Evolutionary conservation across 1,284 basidiomycete species (phyloP).

Genomic region (Omphalotus olearius): DNA sequence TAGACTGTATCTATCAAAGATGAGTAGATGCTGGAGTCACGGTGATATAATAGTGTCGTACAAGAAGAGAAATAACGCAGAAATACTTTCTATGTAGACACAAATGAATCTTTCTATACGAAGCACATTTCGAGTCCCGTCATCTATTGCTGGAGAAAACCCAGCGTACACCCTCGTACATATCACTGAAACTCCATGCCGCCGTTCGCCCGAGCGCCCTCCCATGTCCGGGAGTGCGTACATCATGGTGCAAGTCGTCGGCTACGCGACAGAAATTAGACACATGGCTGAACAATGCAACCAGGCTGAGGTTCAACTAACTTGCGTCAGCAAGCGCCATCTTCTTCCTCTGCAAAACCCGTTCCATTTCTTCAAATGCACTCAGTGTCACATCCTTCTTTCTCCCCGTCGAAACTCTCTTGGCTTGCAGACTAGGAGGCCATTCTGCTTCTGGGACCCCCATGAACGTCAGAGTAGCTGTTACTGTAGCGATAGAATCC

Average conservation of each 20-base stretch:
- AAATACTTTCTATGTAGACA: no score
- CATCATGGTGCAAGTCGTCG: not conserved
- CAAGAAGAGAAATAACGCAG: no score
- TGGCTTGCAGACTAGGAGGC: conserved; percentile 44
- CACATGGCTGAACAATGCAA: conserved; percentile 5
- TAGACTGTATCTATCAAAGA: no score
- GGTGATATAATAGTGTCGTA: no score
- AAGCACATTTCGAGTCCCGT: conserved; percentile 6
- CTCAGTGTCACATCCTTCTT: conserved; percentile 36
- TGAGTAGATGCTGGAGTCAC: no score
- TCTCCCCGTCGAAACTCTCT: conserved; percentile 14
- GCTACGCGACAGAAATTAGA: not conserved
- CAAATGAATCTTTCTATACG: no score
- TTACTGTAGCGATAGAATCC: conserved; percentile 48
- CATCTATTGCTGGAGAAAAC: conserved; percentile 34
- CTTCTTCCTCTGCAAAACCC: conserved; percentile 42
- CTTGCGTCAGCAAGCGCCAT: conserved; percentile 26
- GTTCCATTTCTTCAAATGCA: conserved; percentile 69
- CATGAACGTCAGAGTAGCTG: conserved; percentile 41
- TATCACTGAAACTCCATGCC: conserved; percentile 20
- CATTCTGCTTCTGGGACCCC: conserved; percentile 60
- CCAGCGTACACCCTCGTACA: conserved; percentile 37
- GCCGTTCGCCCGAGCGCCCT: conserved; percentile 12
- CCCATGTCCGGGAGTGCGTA: conserved; percentile 5
- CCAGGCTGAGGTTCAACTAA: conserved; percentile 27